Conservation (phyloP, 495 filamentous ascomycete species). For the Sphaerosporella brunnea region DNA sequence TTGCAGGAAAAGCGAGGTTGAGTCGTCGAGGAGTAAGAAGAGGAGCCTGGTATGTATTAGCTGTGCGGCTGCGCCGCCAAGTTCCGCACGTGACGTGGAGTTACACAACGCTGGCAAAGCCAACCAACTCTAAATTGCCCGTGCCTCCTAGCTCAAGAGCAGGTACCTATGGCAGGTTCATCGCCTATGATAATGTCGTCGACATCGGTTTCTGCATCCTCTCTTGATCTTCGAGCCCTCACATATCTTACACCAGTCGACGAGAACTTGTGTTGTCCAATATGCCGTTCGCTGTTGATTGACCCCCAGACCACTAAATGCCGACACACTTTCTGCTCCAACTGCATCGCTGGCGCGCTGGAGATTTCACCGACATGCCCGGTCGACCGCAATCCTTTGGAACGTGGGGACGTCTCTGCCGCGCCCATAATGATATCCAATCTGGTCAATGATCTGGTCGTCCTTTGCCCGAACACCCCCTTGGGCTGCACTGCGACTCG, state of each 20-base stretch:
- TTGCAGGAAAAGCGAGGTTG: no score
- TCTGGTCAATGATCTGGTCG: constrained; percentile 47
- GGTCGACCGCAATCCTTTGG: constrained; percentile 24
- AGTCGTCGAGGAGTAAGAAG: no score
- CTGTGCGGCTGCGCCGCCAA: no score
- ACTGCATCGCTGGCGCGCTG: constrained; percentile 40
- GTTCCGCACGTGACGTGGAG: no score
- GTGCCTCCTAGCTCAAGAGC: no score
- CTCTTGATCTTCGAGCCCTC: constrained; percentile 41
- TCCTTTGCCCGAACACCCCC: constrained; percentile 40
- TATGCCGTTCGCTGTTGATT: constrained; percentile 51
- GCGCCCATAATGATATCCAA: constrained; percentile 25
- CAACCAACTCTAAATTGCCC: no score
- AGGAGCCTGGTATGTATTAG: no score
- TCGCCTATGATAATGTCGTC: neutral
- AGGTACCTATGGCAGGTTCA: no score
- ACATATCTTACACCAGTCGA: constrained; percentile 44
- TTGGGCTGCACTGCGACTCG: constrained; percentile 40
- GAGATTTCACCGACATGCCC: constrained; percentile 29
- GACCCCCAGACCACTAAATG: constrained; percentile 44
- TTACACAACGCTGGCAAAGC: no score
- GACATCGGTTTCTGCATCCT: neutral
- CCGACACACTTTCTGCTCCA: constrained; percentile 50
- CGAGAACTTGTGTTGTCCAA: constrained; percentile 50
- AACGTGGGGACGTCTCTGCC: constrained; percentile 13